Conservation (phyloP, 1,139 yeast species). For the Yamadazyma friedrichii region DNA sequence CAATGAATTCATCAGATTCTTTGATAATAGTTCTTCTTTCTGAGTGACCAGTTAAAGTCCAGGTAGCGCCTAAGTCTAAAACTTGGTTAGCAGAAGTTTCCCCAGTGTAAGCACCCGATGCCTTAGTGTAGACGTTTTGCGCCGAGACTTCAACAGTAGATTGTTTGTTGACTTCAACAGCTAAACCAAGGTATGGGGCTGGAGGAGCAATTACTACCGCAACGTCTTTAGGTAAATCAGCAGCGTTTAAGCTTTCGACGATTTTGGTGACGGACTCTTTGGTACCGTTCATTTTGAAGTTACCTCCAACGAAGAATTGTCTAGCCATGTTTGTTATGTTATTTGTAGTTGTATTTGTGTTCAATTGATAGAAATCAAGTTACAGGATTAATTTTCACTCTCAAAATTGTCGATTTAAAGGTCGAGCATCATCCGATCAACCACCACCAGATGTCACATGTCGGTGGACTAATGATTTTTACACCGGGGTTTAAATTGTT, state of each 20-base stretch:
- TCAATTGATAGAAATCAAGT: background rate
- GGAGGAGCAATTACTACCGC: conserved; percentile 98
- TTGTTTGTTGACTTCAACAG: conserved; percentile 69
- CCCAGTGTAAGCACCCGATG: conserved; percentile 97
- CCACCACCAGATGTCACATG: conserved; percentile 6
- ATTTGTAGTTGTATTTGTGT: background rate
- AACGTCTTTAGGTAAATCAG: conserved; percentile 68
- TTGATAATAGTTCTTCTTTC: conserved; percentile 95
- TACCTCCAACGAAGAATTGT: conserved; percentile 96
- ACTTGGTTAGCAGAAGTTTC: conserved; percentile 88
- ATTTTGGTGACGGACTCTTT: conserved; percentile 80
- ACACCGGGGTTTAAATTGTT: background rate
- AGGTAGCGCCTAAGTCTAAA: conserved; percentile 87
- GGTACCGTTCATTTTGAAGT: conserved; percentile 98
- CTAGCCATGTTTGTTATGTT: conserved; percentile 55
- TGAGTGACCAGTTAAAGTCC: conserved; percentile 98
- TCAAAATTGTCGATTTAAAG: conserved; percentile 6
- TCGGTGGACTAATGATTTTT: background rate
- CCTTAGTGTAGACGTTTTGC: conserved; percentile 86
- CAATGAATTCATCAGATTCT: conserved; percentile 89
- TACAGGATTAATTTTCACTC: background rate
- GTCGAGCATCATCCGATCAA: conserved; percentile 19
- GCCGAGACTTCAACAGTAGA: conserved; percentile 78
- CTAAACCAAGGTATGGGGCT: conserved; percentile 81
- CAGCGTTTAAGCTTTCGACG: conserved; percentile 77